Evolutionary conservation across 164 flowering plant species (phyloP).

Genomic region (Platanus orientalis): DNA sequence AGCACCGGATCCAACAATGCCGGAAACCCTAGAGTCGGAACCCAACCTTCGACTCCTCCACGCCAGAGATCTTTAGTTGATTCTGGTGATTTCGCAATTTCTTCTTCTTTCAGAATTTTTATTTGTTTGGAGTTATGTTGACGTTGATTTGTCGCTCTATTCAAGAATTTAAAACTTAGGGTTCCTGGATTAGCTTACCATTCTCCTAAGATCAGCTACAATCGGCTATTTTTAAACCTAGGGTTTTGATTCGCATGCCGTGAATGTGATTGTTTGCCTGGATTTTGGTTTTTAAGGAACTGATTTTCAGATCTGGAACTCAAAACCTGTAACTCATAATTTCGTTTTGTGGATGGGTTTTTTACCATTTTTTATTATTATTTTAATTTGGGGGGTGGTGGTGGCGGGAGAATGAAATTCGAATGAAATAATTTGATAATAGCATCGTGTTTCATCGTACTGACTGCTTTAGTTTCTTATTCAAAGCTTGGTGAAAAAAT

Average conservation of each 20-base stretch:
- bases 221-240: too few species aligned
- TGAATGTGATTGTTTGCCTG: not conserved
- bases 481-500: too few species aligned
- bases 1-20: slow-evolving; percentile 13
- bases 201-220: not conserved
- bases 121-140: not conserved
- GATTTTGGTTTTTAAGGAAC: too few species aligned
- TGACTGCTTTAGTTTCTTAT: too few species aligned
- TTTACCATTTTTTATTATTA: too few species aligned
- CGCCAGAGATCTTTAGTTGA: not conserved
- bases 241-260: too few species aligned
- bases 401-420: too few species aligned
- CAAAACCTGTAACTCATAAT: not conserved
- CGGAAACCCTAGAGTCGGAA: slow-evolving; percentile 7
- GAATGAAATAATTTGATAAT: too few species aligned
- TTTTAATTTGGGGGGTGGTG: too few species aligned
- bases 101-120: not conserved
- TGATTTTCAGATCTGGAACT: not conserved
- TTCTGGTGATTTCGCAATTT: slow-evolving; percentile 16
- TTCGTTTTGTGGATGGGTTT: too few species aligned
- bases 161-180: not conserved
- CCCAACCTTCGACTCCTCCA: slow-evolving; percentile 9
- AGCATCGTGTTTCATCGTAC: too few species aligned
- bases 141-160: not conserved
- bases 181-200: too few species aligned